Base-by-base conservation (phyloP, 2,329 filamentous ascomycete genomes). In the Hypoxylon sp. region DNA sequence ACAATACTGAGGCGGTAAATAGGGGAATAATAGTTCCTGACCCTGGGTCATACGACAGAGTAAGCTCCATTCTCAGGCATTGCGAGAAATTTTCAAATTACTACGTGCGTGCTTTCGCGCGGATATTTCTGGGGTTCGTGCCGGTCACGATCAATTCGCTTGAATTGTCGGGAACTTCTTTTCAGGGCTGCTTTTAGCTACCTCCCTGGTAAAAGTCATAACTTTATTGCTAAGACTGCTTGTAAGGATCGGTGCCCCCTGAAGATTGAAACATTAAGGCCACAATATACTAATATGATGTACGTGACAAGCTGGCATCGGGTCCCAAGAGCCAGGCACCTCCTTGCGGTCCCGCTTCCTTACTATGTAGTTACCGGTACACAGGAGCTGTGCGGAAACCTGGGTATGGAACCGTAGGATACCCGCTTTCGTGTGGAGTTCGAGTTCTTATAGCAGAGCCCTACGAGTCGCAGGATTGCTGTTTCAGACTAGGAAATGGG, bases 371-470 rank as follows among this genome's bases (percentile, higher is more conserved):
- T 50, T 71, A 66, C 59, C 69, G 62, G 55, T 48, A 52, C 22
- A 46, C 35, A 47, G 53, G 19, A 59, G 50, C 54, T 53, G 55
- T 51, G 57, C 17, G 51, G 62, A 59, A 66, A 58, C 62, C 63
- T 55, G 51, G 65, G 58, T 58, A 35, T 71, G n/a, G 62, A 46
- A 51, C 42, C 62, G 54, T 66, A 37, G 69, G 37, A 63, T 71
- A 63, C 59, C 69, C 62, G 66, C 69, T 69, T 66, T 62, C 44
- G 6, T 58, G 66, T 66, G 69, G 69, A 66, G 69, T 59, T 63
- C n/a, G 31, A 60, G 17, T 39, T 62, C 31, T 59, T 26, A 60
- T 47, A 31, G 55, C 31, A 66, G 65, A 71, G 69, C 62, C 66
- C 55, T 69, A 71, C 59, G 66, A 60, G 69, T 60, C 50, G 51